A percentile compares a stretch with the other conserved stretches of the same genome.
Evolutionary conservation across 2,329 filamentous ascomycete species (phyloP).

Genomic region (Hymenoscyphus albidus): DNA sequence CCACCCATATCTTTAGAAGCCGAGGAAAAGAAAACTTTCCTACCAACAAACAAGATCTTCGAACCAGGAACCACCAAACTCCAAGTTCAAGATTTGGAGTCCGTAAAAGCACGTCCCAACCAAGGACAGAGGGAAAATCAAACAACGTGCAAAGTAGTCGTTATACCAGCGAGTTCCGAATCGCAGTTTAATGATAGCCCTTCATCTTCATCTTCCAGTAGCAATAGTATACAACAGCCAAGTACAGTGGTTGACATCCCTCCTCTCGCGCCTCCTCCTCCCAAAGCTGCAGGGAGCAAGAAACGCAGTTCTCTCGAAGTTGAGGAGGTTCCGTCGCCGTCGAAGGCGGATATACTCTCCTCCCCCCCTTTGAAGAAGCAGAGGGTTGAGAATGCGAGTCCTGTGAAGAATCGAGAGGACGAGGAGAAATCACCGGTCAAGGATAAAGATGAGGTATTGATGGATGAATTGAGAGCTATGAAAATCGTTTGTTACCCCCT

Average conservation of each 20-base stretch:
- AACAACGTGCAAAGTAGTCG: neutral
- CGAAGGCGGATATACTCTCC: neutral
- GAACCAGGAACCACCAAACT: neutral
- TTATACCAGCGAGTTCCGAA: neutral
- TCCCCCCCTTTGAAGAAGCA: neutral
- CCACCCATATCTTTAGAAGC: neutral
- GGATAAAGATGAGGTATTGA: slow-evolving; percentile 23
- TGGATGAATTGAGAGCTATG: slow-evolving; percentile 31
- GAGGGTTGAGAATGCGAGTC: neutral
- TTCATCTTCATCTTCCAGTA: slow-evolving; percentile 8
- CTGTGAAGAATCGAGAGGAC: neutral
- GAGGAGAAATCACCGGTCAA: neutral
- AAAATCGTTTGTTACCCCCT: slow-evolving; percentile 28
- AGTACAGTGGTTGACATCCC: slow-evolving; percentile 14
- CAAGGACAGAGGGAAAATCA: neutral
- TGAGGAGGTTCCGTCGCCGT: neutral
- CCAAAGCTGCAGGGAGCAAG: neutral
- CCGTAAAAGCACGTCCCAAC: neutral
- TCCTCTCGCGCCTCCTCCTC: neutral
- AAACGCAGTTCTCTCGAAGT: neutral
- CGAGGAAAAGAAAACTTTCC: neutral
- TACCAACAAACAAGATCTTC: neutral
- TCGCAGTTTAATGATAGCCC: neutral
- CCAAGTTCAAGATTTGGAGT: neutral
- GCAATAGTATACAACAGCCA: slow-evolving; percentile 10